These are phyloP conservation scores for Jatropha curcas DNA, from an alignment of 345 rosid species.

Conservation along the genomic window DNA sequence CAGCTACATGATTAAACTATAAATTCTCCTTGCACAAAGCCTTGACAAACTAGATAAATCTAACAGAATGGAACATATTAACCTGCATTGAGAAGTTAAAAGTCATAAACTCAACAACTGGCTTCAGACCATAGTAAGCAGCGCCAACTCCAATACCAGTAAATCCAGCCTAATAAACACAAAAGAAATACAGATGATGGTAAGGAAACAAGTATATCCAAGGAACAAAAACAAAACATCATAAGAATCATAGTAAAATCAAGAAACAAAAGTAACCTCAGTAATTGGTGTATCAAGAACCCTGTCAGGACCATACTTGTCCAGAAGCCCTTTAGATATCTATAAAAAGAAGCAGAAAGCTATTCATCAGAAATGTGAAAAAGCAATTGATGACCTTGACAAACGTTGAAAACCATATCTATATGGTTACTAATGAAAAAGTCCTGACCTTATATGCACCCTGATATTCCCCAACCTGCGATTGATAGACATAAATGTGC, in stretches of 20 bases:
- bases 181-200: slow-evolving; percentile 14
- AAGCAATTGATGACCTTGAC: background rate
- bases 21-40: background rate
- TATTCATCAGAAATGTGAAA: background rate
- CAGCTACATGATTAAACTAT: background rate
- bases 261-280: slow-evolving; percentile 49
- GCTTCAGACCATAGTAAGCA: slow-evolving; percentile 84
- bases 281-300: slow-evolving; percentile 94
- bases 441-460: slow-evolving; percentile 96
- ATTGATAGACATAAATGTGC: slow-evolving; percentile 7
- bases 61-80: background rate
- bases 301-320: slow-evolving; percentile 91
- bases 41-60: background rate
- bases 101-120: slow-evolving; percentile 91
- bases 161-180: slow-evolving; percentile 82
- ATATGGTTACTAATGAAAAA: background rate
- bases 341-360: slow-evolving; percentile 26
- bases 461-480: slow-evolving; percentile 97
- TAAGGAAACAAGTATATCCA: slow-evolving; percentile 1
- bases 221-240: background rate
- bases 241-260: background rate
- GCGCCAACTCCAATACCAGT: slow-evolving; percentile 98
- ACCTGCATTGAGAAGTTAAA: slow-evolving; percentile 98
- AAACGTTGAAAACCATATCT: slow-evolving; percentile 1
- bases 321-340: slow-evolving; percentile 80